Evolutionary conservation across 495 filamentous ascomycete genomes (phyloP).

Genomic region (Rhizodiscina lignyota): DNA sequence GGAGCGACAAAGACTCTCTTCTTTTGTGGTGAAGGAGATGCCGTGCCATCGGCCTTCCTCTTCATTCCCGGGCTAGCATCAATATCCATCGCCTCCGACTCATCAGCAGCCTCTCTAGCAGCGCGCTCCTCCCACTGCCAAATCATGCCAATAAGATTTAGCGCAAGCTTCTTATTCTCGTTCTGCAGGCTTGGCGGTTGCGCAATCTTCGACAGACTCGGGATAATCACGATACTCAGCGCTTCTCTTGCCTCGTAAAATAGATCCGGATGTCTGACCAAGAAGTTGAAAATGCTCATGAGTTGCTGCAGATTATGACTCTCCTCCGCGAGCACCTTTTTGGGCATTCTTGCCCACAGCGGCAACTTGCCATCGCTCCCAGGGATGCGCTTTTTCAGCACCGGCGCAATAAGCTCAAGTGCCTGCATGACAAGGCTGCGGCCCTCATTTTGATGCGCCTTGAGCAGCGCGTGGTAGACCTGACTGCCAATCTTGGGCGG

Average conservation of each 20-base stretch:
- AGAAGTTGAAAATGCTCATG: slow-evolving; percentile 91
- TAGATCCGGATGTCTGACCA: slow-evolving; percentile 79
- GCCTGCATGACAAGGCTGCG: slow-evolving; percentile 83
- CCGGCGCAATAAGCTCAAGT: slow-evolving; percentile 82
- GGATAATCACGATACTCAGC: slow-evolving; percentile 76
- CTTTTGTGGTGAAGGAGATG: slow-evolving; percentile 17
- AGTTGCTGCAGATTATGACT: slow-evolving; percentile 93
- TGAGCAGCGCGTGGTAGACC: slow-evolving; percentile 77
- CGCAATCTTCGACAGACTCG: slow-evolving; percentile 75
- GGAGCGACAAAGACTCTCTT: slow-evolving; percentile 16
- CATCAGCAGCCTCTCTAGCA: slow-evolving; percentile 21
- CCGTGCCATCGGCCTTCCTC: slow-evolving; percentile 49
- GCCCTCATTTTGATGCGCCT: slow-evolving; percentile 90
- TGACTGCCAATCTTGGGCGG: slow-evolving; percentile 90
- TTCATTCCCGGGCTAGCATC: slow-evolving; percentile 54
- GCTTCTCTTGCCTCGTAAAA: slow-evolving; percentile 92
- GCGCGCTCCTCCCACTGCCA: slow-evolving; percentile 85
- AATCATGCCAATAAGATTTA: slow-evolving; percentile 78
- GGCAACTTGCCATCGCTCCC: slow-evolving; percentile 42
- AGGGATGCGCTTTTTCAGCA: slow-evolving; percentile 58
- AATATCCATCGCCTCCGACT: slow-evolving; percentile 21
- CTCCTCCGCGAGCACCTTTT: slow-evolving; percentile 84
- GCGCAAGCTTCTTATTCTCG: slow-evolving; percentile 79
- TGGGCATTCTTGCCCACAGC: slow-evolving; percentile 79
- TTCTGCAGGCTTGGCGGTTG: slow-evolving; percentile 70